Evolutionary conservation across 441 rosid species (phyloP), one percentile per base, ranked within the genome.

Genomic region (Viola pubescens): DNA sequence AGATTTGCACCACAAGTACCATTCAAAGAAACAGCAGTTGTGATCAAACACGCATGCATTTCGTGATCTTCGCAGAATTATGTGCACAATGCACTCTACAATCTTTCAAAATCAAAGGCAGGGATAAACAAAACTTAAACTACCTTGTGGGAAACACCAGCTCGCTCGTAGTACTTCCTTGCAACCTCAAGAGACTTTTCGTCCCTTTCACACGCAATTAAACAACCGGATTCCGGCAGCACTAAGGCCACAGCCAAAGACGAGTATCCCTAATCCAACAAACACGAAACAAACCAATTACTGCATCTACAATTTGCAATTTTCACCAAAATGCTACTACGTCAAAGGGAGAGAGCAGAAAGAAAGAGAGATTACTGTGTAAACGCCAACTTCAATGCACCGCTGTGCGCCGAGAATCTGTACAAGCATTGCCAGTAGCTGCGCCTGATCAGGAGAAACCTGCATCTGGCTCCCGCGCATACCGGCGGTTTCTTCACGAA

Each of bases 401-500:
- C 85, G 79, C 60, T 80, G 73, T 5, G 97, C 98, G 6, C 91
- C 91, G 13, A 87, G 91, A 64, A 85, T 74, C 78, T 82, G 94
- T 56, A 87, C 95, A 56, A 91, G 86, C 95, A 87, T 87, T 4
- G 95, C 88, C 47, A 91, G 94, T 52, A 91, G 71, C 45, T 91
- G 98, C 34, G 91, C 95, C 63, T 91, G 98, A 72, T 91, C 98
- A 40, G 98, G 98, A 37, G 96, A 88, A n/a, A 83, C 97, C 89
- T 83, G 98, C 98, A 91, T 91, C 69, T 85, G 89, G 72, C 98
- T 83, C 11, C 96, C 98, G 9, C 77, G 78, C 82, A 87, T 66
- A 3, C 70, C 60, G 39, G 98, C 79, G 53, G 96, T 87, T 79
- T 91, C 98, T 81, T 91, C 88, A 0, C 98, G 84, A 63, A 91